Evolutionary conservation across 1,139 yeast species (phyloP), one percentile per base, ranked within the genome.

Genomic region (Lodderomyces elongisporus): DNA sequence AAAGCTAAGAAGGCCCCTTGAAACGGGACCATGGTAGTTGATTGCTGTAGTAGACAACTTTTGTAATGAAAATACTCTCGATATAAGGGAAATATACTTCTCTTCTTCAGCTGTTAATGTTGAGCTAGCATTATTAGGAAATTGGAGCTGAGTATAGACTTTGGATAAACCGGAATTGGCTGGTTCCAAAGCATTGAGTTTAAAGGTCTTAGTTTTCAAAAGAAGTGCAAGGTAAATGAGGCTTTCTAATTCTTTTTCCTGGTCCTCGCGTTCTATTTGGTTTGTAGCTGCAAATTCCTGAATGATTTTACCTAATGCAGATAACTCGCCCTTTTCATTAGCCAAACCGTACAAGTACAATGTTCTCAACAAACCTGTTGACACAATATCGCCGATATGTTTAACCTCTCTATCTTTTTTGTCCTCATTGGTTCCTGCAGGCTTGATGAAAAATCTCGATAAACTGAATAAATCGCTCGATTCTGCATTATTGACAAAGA

Each of bases 21-120:
- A 81, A 28, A 83, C 62, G 4, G 91, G 89, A 0, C 91, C 91
- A 38, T 75, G 74, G 50, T 79, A 68, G 41, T 77, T 77, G 23
- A 74, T 69, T 4, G 83, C 79, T 16, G 78, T 76, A 14, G 71
- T 65, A 28, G 64, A 54, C 27, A 79, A 60, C 41, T 66, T 68
- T 38, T 74, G 69, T 29, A 80, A 61, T 2, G 81, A 65, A 26
- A 82, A 74, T 2, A 81, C 58, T 41, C 88, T 65, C 3, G 85
- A 67, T 18, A 83, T 55, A 32, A 81, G 52, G 9, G 72, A 53
- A 5, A 78, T 63, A 28, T 64, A 61, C 33, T 56, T 53, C 14
- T 54, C 46, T 18, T 62, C 60, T 15, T 54, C 53, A 7, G 33
- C 41, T 7, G 65, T 48, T 13, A 73, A 45, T 28, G 67, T 56